phyloP scores from a whole-genome alignment of 345 rosid species.

The Linum usitatissimum region DNA sequence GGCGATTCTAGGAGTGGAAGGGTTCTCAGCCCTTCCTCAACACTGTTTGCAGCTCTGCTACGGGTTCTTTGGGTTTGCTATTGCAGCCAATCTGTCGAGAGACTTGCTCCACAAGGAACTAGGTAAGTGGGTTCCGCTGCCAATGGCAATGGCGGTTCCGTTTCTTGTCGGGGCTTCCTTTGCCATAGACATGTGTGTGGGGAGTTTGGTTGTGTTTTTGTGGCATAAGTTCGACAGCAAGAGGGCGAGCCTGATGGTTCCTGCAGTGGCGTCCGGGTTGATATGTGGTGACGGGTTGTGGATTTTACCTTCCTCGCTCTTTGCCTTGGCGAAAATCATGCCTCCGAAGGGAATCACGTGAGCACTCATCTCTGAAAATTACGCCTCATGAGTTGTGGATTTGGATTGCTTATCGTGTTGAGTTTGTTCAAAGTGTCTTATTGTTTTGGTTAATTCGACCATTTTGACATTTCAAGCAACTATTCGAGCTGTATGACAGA shows the following conservation, averaged over 20 bases:
- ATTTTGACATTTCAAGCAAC: too few species aligned
- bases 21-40: constrained; percentile 79
- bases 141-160: constrained; percentile 98
- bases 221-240: constrained; percentile 21
- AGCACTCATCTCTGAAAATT: too few species aligned
- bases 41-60: constrained; percentile 82
- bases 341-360: constrained; percentile 35
- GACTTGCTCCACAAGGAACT: constrained; percentile 39
- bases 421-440: too few species aligned
- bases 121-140: constrained; percentile 74
- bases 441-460: too few species aligned
- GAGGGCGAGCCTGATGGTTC: constrained; percentile 56
- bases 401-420: too few species aligned
- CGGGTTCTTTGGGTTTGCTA: constrained; percentile 69
- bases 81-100: constrained; percentile 51
- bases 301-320: constrained; percentile 77
- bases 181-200: constrained; percentile 13
- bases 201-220: constrained; percentile 18
- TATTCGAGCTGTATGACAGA: too few species aligned
- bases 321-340: constrained; percentile 51
- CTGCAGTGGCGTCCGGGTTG: constrained; percentile 85
- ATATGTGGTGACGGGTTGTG: constrained; percentile 92
- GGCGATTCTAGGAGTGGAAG: constrained; percentile 91
- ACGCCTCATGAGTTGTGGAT: too few species aligned
- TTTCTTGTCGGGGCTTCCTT: constrained; percentile 63